These are phyloP conservation scores for Tagetes patula DNA, from an alignment of 129 eudicot genomes.

Conservation along the genomic window DNA sequence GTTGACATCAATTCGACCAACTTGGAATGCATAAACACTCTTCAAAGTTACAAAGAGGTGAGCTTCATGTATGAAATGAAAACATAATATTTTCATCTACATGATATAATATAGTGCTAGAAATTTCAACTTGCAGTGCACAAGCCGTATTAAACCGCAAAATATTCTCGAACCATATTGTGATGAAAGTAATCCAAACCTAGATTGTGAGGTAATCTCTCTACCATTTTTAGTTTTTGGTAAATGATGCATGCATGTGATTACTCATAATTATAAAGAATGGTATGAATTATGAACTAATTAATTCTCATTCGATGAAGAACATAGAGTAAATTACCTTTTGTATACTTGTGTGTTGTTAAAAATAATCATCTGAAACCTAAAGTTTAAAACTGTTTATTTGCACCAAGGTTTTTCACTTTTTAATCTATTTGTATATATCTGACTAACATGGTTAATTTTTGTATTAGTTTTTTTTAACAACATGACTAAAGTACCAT, in stretches of 20 bases:
- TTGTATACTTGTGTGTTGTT: no score
- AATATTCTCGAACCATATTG: slow-evolving; percentile 26
- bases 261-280: no score
- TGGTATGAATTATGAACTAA: no score
- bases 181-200: slow-evolving; percentile 7
- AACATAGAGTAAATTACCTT: no score
- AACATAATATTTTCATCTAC: neutral
- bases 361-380: no score
- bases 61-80: neutral
- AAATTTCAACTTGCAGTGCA: slow-evolving; percentile 11
- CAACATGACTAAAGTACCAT: no score
- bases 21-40: neutral
- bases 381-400: no score
- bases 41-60: slow-evolving; percentile 17
- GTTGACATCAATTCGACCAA: neutral
- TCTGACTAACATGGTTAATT: no score
- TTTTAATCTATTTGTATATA: no score
- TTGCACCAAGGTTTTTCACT: no score
- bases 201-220: slow-evolving; percentile 11
- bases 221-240: neutral
- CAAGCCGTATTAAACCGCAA: neutral
- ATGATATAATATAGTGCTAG: neutral
- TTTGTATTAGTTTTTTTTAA: no score
- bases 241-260: neutral
- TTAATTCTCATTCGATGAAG: no score